Base-by-base conservation (phyloP, 768 basidiomycete species). In the Phaeolepiota aurea region DNA sequence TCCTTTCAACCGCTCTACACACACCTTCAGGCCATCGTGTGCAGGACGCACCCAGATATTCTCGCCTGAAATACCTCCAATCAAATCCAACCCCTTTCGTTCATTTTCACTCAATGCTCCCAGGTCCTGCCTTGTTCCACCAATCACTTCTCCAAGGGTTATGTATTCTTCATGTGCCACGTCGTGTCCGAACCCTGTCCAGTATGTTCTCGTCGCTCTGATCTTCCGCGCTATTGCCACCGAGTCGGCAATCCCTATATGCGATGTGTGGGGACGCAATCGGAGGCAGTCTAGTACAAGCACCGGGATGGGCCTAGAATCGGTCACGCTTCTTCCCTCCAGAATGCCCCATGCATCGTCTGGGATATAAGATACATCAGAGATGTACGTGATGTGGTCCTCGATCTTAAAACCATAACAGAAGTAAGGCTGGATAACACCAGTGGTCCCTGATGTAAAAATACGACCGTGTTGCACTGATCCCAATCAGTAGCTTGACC, bases 291-390 rank as follows among this genome's bases (percentile, higher is more conserved):
- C 90, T 28, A 91, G 66, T 37, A 91, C 74, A 44, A 85, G 67
- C 18, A 87, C 69, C 1, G 79, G 66, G 23, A 76, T 54, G 9
- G 56, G 59, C 25, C 42, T 38, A 32, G 40, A 42, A 19, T 47
- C 51, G 21, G 43, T 48, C 18, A 41, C 43, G 32, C 48, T 43
- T 20, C 47, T 51, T 37, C 36, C 47, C 39, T 57, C 52, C 38
- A 81, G 59, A 38, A 77, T 50, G 14, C 57, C 51, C 85, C 85
- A 88, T 30, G 78, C 73, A 23, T 75, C 69, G 5, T 83, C 76
- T 1, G 91, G 89, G 41, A 94, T 85, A 49, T 74, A 62, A 5
- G 84, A 87, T 31, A 82, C 85, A 56, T 96, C 92, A 19, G 84
- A 82, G 44, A 94, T 69, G 62, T 93, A 93, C 11, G 78, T 65